Percentiles rank a stretch among this genome's conserved stretches.
phyloP scores from a whole-genome alignment of 148 eudicot genomes.

The Vaccinium corymbosum region DNA sequence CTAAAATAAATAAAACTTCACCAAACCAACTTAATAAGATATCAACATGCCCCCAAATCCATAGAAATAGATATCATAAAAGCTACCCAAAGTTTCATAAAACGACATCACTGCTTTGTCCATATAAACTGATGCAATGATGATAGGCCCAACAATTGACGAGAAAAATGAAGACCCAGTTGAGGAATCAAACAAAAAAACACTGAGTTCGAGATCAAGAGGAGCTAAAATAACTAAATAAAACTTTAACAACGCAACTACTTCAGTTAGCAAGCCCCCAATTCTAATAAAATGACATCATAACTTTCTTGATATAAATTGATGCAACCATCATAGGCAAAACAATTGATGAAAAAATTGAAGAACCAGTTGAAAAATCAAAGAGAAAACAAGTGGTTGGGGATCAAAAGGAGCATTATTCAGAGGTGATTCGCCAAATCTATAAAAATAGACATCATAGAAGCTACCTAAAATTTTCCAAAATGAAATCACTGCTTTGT shows the following conservation, averaged over 20 bases:
- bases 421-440: too few species aligned
- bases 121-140: not conserved
- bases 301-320: not conserved
- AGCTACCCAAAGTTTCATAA: not conserved
- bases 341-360: slow-evolving; percentile 11
- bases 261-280: not conserved
- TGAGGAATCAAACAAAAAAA: not conserved
- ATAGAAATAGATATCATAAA: not conserved
- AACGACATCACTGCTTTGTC: not conserved
- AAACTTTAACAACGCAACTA: not conserved
- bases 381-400: slow-evolving; percentile 24
- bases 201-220: not conserved
- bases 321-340: not conserved
- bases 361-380: slow-evolving; percentile 26
- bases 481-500: not conserved
- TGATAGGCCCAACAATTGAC: not conserved
- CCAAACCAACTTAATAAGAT: not conserved
- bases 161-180: not conserved
- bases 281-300: not conserved
- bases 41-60: not conserved
- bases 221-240: not conserved
- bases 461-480: too few species aligned
- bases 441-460: too few species aligned
- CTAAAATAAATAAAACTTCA: not conserved
- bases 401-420: not conserved